A percentile compares a stretch with the other conserved stretches of the same genome.
These are phyloP conservation scores for Periconia macrospinosa DNA, from an alignment of 2,329 filamentous ascomycete genomes.

Conservation along the genomic window DNA sequence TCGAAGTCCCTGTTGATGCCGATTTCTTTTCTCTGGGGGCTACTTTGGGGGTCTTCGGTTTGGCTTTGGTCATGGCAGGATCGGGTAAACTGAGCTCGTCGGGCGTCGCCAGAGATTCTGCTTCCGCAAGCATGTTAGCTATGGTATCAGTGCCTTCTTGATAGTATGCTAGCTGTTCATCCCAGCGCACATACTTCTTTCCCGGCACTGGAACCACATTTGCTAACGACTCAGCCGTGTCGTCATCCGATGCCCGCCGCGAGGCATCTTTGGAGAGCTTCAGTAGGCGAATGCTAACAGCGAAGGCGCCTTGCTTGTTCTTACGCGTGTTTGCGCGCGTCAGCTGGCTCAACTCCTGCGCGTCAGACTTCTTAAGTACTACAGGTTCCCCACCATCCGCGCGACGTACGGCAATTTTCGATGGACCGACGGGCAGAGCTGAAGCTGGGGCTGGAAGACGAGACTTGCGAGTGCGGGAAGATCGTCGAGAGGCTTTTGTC, in stretches of 20 bases:
- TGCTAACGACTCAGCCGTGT: background rate
- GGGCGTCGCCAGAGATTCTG: slow-evolving; percentile 32
- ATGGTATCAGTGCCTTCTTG: slow-evolving; percentile 42
- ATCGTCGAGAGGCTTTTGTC: slow-evolving; percentile 30
- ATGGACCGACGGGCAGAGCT: slow-evolving; percentile 22
- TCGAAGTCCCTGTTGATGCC: slow-evolving; percentile 32
- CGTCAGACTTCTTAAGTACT: slow-evolving; percentile 51
- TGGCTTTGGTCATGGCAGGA: slow-evolving; percentile 19
- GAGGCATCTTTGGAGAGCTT: slow-evolving; percentile 42
- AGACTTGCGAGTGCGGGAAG: slow-evolving; percentile 37
- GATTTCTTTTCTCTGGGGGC: slow-evolving; percentile 26
- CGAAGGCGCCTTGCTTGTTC: slow-evolving; percentile 52
- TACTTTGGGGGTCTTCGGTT: slow-evolving; percentile 24
- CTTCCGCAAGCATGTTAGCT: slow-evolving; percentile 29
- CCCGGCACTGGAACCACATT: slow-evolving; percentile 19
- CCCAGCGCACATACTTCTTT: slow-evolving; percentile 48
- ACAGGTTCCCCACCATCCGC: slow-evolving; percentile 46
- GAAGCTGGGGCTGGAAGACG: slow-evolving; percentile 35
- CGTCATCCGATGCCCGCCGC: slow-evolving; percentile 3
- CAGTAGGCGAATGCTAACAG: slow-evolving; percentile 47
- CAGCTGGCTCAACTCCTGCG: slow-evolving; percentile 49
- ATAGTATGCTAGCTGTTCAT: slow-evolving; percentile 50
- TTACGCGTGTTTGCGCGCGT: slow-evolving; percentile 54
- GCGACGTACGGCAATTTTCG: slow-evolving; percentile 50
- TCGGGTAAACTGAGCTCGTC: slow-evolving; percentile 33